These are phyloP conservation scores for Phialophora expanda DNA, from an alignment of 2,329 filamentous ascomycete species.

Conservation along the genomic window DNA sequence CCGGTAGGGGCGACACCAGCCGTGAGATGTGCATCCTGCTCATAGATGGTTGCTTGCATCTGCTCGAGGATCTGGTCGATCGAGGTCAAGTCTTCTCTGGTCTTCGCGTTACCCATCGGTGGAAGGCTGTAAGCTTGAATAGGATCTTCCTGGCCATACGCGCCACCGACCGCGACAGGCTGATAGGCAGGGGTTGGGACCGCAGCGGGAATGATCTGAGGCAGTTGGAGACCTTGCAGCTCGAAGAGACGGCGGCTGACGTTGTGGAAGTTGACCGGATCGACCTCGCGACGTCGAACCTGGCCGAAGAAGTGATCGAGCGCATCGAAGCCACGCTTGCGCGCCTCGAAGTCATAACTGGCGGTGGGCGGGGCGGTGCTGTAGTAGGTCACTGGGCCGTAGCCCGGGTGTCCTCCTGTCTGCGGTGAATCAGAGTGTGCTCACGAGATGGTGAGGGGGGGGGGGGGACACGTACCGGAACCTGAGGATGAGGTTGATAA, in stretches of 20 bases:
- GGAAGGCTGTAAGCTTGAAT: constrained; percentile 84
- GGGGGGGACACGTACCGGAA: constrained; percentile 25
- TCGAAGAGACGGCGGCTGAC: constrained; percentile 87
- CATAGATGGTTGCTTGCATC: constrained; percentile 94
- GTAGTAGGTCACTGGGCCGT: constrained; percentile 78
- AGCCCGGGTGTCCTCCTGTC: constrained; percentile 61
- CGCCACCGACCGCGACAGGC: constrained; percentile 55
- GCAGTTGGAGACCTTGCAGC: constrained; percentile 71
- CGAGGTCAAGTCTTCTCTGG: constrained; percentile 90
- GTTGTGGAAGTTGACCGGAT: constrained; percentile 85
- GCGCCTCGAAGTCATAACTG: constrained; percentile 71
- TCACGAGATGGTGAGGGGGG: not conserved
- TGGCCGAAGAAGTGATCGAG: constrained; percentile 94
- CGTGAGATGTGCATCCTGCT: constrained; percentile 82
- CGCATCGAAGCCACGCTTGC: constrained; percentile 84
- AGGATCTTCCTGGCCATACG: constrained; percentile 61
- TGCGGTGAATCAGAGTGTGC: constrained; percentile 43
- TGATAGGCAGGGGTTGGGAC: constrained; percentile 59
- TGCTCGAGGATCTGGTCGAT: constrained; percentile 95
- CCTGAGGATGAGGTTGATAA: constrained; percentile 39
- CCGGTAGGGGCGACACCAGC: constrained; percentile 78
- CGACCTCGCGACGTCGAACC: constrained; percentile 87
- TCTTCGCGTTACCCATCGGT: constrained; percentile 83
- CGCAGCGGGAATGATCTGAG: constrained; percentile 60
- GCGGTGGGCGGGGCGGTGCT: constrained; percentile 68